Evolutionary conservation across 805 yeast species (phyloP).

Genomic region (Kodamaea kakaduensis): DNA sequence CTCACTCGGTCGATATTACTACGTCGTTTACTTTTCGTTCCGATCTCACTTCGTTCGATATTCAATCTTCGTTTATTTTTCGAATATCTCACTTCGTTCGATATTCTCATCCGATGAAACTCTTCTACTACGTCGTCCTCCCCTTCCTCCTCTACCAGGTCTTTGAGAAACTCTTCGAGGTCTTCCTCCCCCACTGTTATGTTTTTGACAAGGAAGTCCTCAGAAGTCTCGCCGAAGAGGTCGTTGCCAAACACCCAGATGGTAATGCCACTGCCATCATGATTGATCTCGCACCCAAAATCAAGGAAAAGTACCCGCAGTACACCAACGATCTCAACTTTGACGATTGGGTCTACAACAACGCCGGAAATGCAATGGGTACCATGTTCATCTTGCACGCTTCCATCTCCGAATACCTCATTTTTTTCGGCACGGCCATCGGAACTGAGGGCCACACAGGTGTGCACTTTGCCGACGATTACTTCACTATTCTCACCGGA

Average conservation of each 20-base stretch:
- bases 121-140: constrained; percentile 19
- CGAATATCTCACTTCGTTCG: too few relatives aligned
- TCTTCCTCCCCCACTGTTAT: constrained; percentile 69
- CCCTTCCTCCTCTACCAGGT: constrained; percentile 27
- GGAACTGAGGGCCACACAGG: constrained; percentile 98
- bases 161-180: constrained; percentile 42
- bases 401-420: constrained; percentile 86
- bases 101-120: too few relatives aligned
- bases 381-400: constrained; percentile 94
- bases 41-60: background rate
- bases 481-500: constrained; percentile 86
- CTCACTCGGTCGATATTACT: background rate
- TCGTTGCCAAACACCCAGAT: constrained; percentile 50
- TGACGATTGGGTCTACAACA: constrained; percentile 93
- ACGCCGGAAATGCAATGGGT: constrained; percentile 99
- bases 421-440: constrained; percentile 86
- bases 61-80: too few relatives aligned
- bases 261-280: constrained; percentile 61
- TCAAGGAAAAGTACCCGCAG: constrained; percentile 67
- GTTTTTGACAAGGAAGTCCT: constrained; percentile 66
- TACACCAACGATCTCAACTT: constrained; percentile 65
- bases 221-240: constrained; percentile 54
- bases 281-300: constrained; percentile 52
- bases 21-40: background rate
- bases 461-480: constrained; percentile 95